Conservation (phyloP, 2,329 filamentous ascomycete genomes). For the Botrytis byssoidea region DNA sequence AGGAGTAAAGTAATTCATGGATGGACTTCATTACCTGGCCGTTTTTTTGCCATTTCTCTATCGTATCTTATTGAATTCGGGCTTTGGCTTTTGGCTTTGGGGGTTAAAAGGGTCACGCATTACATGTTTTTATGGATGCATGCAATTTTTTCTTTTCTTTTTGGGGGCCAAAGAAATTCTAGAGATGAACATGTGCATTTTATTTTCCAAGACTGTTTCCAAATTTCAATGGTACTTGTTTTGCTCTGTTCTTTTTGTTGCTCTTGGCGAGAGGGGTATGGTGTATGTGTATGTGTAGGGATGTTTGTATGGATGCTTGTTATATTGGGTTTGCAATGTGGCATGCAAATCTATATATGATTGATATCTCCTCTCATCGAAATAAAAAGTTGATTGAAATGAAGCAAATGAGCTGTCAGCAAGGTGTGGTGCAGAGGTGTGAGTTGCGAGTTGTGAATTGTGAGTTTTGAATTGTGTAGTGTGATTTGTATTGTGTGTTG, state of each 20-base stretch:
- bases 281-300: not conserved
- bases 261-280: not conserved
- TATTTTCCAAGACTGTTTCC: not conserved
- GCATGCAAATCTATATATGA: not conserved
- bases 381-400: not conserved
- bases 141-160: conserved; percentile 3
- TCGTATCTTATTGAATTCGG: conserved; percentile 10
- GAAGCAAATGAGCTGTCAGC: too few species aligned
- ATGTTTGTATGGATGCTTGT: not conserved
- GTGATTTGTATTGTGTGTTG: not conserved
- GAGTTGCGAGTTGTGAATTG: not conserved
- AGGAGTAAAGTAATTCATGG: conserved; percentile 16
- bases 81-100: conserved; percentile 8
- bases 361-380: not conserved
- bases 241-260: not conserved
- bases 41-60: conserved; percentile 17
- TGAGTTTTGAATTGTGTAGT: not conserved
- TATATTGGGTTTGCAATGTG: not conserved
- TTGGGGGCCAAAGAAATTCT: conserved; percentile 1
- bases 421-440: not conserved
- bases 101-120: conserved; percentile 11
- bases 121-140: conserved; percentile 15
- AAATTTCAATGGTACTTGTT: not conserved
- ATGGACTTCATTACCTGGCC: conserved; percentile 14
- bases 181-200: conserved; percentile 8